phyloP scores from a whole-genome alignment of 768 basidiomycete genomes.

The Calocybe gangraenosa region DNA sequence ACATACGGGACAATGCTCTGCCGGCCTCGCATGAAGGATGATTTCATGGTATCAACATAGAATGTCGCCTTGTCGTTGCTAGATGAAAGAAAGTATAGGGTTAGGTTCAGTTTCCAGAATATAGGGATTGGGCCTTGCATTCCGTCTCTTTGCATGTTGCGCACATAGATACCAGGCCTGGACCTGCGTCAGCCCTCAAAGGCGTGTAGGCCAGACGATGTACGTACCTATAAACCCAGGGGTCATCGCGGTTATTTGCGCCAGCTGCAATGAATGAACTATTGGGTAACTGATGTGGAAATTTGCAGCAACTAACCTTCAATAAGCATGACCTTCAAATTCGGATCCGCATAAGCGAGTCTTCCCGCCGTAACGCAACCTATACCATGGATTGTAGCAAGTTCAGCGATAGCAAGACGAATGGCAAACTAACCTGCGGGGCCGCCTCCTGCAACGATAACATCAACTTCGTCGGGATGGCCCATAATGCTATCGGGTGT shows the following conservation, averaged over 20 bases:
- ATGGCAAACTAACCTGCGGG: conserved; percentile 45
- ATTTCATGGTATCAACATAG: conserved; percentile 58
- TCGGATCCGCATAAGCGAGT: conserved; percentile 68
- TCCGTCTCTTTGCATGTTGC: conserved; percentile 69
- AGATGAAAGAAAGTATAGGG: not conserved
- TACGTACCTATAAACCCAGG: conserved; percentile 64
- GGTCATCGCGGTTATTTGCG: conserved; percentile 69
- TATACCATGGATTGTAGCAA: conserved; percentile 10
- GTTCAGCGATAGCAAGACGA: not conserved
- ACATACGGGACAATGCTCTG: conserved; percentile 65
- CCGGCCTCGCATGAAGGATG: conserved; percentile 56
- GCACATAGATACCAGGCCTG: conserved; percentile 64
- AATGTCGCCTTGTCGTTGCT: conserved; percentile 76
- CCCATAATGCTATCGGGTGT: conserved; percentile 26
- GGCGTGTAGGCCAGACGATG: not conserved
- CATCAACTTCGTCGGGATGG: conserved; percentile 69
- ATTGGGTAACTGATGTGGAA: not conserved
- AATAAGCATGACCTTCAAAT: conserved; percentile 70
- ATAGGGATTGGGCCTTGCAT: conserved; percentile 35
- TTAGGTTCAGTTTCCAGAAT: not conserved
- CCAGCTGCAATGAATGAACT: conserved; percentile 38
- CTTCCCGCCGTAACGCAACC: conserved; percentile 69
- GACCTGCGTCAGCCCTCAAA: not conserved
- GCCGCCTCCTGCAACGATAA: conserved; percentile 67
- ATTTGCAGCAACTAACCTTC: conserved; percentile 40